Evolutionary conservation across 2,329 filamentous ascomycete genomes (phyloP).

Genomic region (Xylariaceae sp.): DNA sequence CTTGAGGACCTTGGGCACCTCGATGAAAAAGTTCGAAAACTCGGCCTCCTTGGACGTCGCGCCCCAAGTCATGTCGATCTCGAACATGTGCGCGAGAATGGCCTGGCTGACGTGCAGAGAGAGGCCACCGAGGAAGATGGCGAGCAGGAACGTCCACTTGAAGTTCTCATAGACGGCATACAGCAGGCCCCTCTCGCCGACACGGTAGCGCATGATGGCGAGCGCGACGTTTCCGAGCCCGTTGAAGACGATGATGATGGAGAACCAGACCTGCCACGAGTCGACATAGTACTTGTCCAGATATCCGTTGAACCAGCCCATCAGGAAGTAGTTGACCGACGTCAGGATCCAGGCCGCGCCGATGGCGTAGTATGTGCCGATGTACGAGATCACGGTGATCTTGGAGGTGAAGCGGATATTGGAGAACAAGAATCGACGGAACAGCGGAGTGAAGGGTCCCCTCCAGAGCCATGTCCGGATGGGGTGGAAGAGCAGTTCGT

Average conservation of each 20-base stretch:
- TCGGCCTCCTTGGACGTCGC: slow-evolving; percentile 79
- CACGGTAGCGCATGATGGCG: slow-evolving; percentile 67
- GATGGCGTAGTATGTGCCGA: slow-evolving; percentile 63
- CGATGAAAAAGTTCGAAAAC: slow-evolving; percentile 78
- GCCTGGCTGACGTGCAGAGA: slow-evolving; percentile 77
- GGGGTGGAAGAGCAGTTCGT: slow-evolving; percentile 65
- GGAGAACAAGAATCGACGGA: slow-evolving; percentile 54
- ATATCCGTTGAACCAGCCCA: slow-evolving; percentile 65
- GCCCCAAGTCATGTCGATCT: slow-evolving; percentile 82
- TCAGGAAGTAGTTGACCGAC: slow-evolving; percentile 62
- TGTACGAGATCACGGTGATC: slow-evolving; percentile 59
- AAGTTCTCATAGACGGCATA: slow-evolving; percentile 58
- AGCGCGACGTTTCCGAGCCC: slow-evolving; percentile 67
- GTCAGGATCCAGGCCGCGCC: slow-evolving; percentile 63
- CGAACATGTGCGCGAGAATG: slow-evolving; percentile 75
- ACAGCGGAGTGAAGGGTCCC: slow-evolving; percentile 62
- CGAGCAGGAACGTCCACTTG: slow-evolving; percentile 68
- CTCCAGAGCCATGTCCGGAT: slow-evolving; percentile 55
- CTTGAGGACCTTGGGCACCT: slow-evolving; percentile 72
- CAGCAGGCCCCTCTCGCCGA: slow-evolving; percentile 57
- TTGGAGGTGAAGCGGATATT: slow-evolving; percentile 62
- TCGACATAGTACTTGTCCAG: slow-evolving; percentile 64
- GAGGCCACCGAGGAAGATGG: slow-evolving; percentile 77
- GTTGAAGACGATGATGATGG: slow-evolving; percentile 73
- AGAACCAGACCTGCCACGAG: slow-evolving; percentile 73